Evolutionary conservation across 768 basidiomycete species (phyloP).

Genomic region (Lentinula aciculospora): DNA sequence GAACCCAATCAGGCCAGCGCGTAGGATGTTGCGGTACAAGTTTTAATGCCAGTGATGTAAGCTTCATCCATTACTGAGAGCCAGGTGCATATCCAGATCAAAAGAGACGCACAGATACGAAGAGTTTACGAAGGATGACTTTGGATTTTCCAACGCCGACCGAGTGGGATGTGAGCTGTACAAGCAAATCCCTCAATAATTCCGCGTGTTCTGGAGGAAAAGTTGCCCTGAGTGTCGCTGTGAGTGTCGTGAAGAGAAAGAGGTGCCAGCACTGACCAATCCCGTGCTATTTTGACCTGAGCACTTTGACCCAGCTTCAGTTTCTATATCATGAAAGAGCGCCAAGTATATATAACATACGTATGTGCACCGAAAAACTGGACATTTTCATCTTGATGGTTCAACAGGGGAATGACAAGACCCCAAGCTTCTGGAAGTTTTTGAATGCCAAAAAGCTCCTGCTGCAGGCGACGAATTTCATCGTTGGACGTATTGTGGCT

Average conservation of each 20-base stretch:
- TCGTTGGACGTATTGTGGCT: conserved; percentile 45
- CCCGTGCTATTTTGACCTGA: conserved; percentile 89
- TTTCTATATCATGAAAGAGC: neutral
- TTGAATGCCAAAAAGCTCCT: conserved; percentile 72
- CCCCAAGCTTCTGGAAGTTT: conserved; percentile 81
- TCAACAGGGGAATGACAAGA: conserved; percentile 69
- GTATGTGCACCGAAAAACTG: conserved; percentile 96
- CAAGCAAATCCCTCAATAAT: conserved; percentile 57
- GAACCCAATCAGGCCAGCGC: conserved; percentile 74
- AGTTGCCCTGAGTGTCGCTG: conserved; percentile 48
- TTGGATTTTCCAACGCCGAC: conserved; percentile 53
- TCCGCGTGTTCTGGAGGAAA: conserved; percentile 60
- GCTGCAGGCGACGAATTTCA: conserved; percentile 57
- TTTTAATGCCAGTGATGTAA: conserved; percentile 68
- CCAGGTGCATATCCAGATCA: conserved; percentile 5
- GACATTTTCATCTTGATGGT: conserved; percentile 71
- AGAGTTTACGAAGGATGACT: conserved; percentile 80
- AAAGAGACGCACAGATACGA: conserved; percentile 61
- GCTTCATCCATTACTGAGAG: conserved; percentile 26
- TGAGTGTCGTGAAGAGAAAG: neutral
- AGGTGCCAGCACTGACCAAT: conserved; percentile 58
- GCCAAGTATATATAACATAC: neutral
- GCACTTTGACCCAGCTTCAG: conserved; percentile 22
- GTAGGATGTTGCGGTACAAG: conserved; percentile 54
- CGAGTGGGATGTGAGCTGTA: conserved; percentile 66